These are phyloP conservation scores for Monilinia fructigena DNA, from an alignment of 2,329 filamentous ascomycete species.

Conservation along the genomic window DNA sequence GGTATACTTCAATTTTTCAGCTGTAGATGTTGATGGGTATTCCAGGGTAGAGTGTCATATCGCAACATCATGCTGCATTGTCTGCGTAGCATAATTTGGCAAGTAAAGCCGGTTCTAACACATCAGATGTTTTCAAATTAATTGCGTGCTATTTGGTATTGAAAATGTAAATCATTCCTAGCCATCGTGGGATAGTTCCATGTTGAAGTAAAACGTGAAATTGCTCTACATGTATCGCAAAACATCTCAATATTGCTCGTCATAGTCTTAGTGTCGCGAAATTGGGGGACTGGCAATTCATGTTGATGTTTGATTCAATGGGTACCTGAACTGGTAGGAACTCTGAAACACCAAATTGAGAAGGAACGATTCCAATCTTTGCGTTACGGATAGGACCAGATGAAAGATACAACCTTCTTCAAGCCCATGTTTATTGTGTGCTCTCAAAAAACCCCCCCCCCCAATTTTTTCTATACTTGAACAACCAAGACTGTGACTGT, in stretches of 20 bases:
- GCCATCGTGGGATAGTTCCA: no score
- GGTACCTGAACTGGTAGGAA: not conserved
- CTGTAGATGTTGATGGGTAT: not conserved
- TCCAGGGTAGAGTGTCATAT: not conserved
- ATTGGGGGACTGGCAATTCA: not conserved
- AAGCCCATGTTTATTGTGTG: no score
- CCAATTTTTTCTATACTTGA: not conserved
- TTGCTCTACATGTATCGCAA: not conserved
- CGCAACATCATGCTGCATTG: not conserved
- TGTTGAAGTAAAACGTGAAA: not conserved
- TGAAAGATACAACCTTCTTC: not conserved
- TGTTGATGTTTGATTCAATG: not conserved
- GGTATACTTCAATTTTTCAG: not conserved
- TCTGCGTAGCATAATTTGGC: not conserved
- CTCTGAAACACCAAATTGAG: not conserved
- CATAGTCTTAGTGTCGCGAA: not conserved
- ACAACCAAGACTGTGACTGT: not conserved
- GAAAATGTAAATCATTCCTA: not conserved
- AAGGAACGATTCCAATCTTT: not conserved
- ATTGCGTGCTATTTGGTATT: not conserved
- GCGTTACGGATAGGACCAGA: not conserved
- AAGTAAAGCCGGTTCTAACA: not conserved
- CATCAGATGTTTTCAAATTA: not conserved
- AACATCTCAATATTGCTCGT: not conserved
- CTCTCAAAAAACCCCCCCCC: not conserved